These are phyloP conservation scores for Penicillium sp. DNA, from an alignment of 2,329 filamentous ascomycete genomes.

Conservation along the genomic window DNA sequence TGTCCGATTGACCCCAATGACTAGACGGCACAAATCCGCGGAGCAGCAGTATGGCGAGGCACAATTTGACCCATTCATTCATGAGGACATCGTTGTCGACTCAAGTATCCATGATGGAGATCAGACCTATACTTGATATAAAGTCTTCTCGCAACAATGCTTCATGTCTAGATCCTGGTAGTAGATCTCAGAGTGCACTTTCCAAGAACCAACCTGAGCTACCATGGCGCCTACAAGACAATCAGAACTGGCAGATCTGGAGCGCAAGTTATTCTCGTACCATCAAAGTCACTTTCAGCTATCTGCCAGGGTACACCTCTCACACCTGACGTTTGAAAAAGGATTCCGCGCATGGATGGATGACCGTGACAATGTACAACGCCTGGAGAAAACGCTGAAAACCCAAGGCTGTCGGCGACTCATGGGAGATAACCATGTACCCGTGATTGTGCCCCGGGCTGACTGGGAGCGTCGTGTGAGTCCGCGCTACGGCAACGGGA, in stretches of 20 bases:
- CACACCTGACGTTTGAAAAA: constrained; percentile 5
- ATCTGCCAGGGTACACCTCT: constrained; percentile 8
- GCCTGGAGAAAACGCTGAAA: constrained; percentile 7
- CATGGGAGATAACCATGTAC: constrained; percentile 10
- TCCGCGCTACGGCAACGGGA: neutral
- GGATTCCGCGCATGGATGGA: constrained; percentile 8
- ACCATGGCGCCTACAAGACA: neutral
- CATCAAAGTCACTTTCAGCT: neutral
- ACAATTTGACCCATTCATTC: neutral
- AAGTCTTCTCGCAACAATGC: neutral
- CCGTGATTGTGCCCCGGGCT: constrained; percentile 1
- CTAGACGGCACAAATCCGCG: neutral
- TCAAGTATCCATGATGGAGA: neutral
- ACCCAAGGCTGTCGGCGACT: constrained; percentile 9
- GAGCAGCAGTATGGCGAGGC: neutral
- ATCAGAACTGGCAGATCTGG: neutral
- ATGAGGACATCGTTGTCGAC: neutral
- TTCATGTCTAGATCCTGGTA: neutral
- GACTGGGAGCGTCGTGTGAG: constrained; percentile 11
- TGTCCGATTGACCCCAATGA: neutral
- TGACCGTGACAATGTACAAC: constrained; percentile 5
- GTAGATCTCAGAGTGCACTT: neutral
- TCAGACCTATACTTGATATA: neutral
- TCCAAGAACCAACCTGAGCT: neutral
- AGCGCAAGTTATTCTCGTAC: constrained; percentile 5